Evolutionary conservation across 2,329 filamentous ascomycete species (phyloP), one percentile per base, ranked within the genome.

Genomic region (Emmonsiellopsis sp.): DNA sequence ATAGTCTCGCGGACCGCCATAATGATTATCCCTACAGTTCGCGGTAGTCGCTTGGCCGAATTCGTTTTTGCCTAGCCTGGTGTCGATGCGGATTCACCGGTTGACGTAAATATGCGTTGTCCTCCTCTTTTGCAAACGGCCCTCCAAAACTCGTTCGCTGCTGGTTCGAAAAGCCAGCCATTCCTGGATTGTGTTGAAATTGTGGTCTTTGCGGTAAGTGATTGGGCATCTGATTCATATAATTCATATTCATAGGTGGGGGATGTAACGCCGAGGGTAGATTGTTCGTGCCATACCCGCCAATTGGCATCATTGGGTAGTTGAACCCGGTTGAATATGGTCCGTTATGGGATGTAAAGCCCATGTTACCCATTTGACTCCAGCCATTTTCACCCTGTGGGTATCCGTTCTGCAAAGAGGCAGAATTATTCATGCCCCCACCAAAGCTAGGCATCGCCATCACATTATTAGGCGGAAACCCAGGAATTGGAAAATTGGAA

Each of bases 41-140:
- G 58, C 88, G 81, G 68, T 93, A 97, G 72, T 98, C 93, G 67
- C 88, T 93, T 9, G 91, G 91, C 53, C 93, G 81, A 52, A 88
- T 83, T 62, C 88, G 79, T 59, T 86, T 82, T 62, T 89, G 85
- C 62, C 87, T 82, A 64, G 90, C 88, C 69, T 91, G 86, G 66
- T 93, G 88, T 49, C 93, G 83, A 66, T 95, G 88, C 2, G 91
- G 92, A 66, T 98, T 98, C 57, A 97, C 88, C 0, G 93, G 93
- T 69, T 95, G 92, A 54, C 93, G 82, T 68, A 97, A 94, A 72
- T 98, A 98, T 6, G 93, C 88, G 56, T 90, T 88, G 54, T 95
- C 90, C 53, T 94, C 88, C 58, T 83, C 82, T 55, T 79, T 84
- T 2, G 79, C 78, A 55, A 76, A 72, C 10, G 77, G 75, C 14